These are phyloP conservation scores for Aspergillus wentii DNA, from an alignment of 495 filamentous ascomycete species.

Conservation along the genomic window DNA sequence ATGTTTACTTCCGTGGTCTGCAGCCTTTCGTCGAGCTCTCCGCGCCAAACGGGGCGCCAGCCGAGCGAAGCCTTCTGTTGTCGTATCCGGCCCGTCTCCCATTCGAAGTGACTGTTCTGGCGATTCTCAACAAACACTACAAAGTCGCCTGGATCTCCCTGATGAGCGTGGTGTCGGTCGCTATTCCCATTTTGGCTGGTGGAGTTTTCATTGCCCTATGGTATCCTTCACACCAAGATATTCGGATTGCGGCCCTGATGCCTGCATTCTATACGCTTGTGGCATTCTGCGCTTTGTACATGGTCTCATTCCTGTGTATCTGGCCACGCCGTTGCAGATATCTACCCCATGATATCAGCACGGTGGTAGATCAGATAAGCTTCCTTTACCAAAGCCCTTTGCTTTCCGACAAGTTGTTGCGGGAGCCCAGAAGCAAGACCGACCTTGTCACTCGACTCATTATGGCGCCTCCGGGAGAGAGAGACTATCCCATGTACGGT, in stretches of 20 bases:
- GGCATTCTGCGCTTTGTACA: slow-evolving; percentile 62
- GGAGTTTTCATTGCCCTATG: slow-evolving; percentile 80
- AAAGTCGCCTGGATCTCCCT: slow-evolving; percentile 66
- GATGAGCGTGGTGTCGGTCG: slow-evolving; percentile 55
- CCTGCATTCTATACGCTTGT: slow-evolving; percentile 62
- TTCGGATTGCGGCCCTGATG: slow-evolving; percentile 65
- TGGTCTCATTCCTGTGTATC: slow-evolving; percentile 57
- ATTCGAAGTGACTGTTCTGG: slow-evolving; percentile 55
- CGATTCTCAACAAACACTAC: slow-evolving; percentile 61
- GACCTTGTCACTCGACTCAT: slow-evolving; percentile 61
- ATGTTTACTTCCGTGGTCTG: slow-evolving; percentile 68
- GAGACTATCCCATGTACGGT: slow-evolving; percentile 47
- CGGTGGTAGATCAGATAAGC: slow-evolving; percentile 69
- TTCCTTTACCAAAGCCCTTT: slow-evolving; percentile 68
- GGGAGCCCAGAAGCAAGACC: slow-evolving; percentile 51
- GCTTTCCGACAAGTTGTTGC: slow-evolving; percentile 62
- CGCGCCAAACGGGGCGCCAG: slow-evolving; percentile 52
- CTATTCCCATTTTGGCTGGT: slow-evolving; percentile 71
- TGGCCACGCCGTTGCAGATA: slow-evolving; percentile 52
- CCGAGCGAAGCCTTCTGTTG: slow-evolving; percentile 65
- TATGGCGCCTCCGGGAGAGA: slow-evolving; percentile 41
- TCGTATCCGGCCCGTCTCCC: slow-evolving; percentile 67
- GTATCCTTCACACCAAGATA: slow-evolving; percentile 39
- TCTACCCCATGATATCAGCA: slow-evolving; percentile 65
- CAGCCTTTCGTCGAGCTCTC: slow-evolving; percentile 69